phyloP scores from a whole-genome alignment of 805 yeast genomes.

The Yarrowia porcina region DNA sequence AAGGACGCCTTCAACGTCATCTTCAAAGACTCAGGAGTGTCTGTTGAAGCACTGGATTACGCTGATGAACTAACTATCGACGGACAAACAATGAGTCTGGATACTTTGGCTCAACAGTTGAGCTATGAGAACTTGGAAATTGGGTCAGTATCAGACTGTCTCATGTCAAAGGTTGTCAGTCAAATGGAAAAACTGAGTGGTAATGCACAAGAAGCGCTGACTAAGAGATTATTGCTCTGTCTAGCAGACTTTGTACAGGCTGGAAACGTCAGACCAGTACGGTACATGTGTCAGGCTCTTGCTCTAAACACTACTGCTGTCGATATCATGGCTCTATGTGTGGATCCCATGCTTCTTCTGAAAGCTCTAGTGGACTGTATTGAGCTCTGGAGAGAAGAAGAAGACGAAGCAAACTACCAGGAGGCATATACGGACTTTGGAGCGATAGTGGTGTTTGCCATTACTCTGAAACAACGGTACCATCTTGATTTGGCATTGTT shows the following conservation, averaged over 20 bases:
- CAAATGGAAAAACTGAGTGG: slow-evolving; percentile 48
- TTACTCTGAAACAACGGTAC: slow-evolving; percentile 43
- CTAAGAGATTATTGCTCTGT: slow-evolving; percentile 40
- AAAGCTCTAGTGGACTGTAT: slow-evolving; percentile 50
- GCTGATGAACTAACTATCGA: background rate
- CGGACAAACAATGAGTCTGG: slow-evolving; percentile 34
- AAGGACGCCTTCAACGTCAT: slow-evolving; percentile 23
- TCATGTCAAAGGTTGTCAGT: slow-evolving; percentile 49
- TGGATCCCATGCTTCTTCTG: slow-evolving; percentile 46
- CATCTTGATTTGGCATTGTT: slow-evolving; percentile 32
- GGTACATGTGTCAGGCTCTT: slow-evolving; percentile 53
- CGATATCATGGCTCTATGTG: slow-evolving; percentile 45
- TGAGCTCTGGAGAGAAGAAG: slow-evolving; percentile 50
- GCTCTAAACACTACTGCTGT: slow-evolving; percentile 45
- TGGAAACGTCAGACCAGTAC: slow-evolving; percentile 45
- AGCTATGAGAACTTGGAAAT: slow-evolving; percentile 47
- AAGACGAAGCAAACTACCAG: slow-evolving; percentile 58
- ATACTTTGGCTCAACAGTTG: slow-evolving; percentile 34
- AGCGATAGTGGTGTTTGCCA: slow-evolving; percentile 49
- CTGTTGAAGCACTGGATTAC: background rate
- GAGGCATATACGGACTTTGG: slow-evolving; percentile 71
- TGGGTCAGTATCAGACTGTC: slow-evolving; percentile 51
- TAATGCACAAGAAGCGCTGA: slow-evolving; percentile 46
- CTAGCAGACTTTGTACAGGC: slow-evolving; percentile 41
- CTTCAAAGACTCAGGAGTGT: slow-evolving; percentile 18